Evolutionary conservation across 192 early-diverging fungal genomes (phyloP).

Genomic region (Chytriomyces hyalinus): DNA sequence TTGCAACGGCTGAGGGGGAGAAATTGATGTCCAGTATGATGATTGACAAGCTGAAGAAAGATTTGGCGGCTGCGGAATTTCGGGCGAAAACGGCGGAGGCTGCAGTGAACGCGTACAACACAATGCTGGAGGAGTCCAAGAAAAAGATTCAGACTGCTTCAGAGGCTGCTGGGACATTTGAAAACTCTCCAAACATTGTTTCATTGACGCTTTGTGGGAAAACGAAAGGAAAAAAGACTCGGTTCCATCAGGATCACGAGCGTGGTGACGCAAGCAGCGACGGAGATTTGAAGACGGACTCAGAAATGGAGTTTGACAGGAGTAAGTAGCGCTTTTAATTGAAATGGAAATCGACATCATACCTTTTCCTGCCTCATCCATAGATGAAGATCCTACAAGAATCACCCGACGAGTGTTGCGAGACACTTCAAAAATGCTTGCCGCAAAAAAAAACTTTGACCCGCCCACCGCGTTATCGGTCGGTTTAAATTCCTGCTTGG

Average conservation of each 20-base stretch:
- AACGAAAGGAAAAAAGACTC: constrained; percentile 1
- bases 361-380: not conserved
- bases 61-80: constrained; percentile 14
- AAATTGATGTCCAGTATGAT: not conserved
- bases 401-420: constrained; percentile 35
- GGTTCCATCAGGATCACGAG: no score
- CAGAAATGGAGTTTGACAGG: not conserved
- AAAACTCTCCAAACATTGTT: constrained; percentile 1
- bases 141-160: not conserved
- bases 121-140: not conserved
- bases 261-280: constrained; percentile 12
- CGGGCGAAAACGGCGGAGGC: constrained; percentile 34
- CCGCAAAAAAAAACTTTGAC: constrained; percentile 41
- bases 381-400: constrained; percentile 12
- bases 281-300: not conserved
- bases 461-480: constrained; percentile 37
- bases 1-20: constrained; percentile 25
- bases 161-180: not conserved
- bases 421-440: constrained; percentile 34
- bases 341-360: not conserved
- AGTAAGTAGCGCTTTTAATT: not conserved
- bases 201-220: not conserved
- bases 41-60: constrained; percentile 15
- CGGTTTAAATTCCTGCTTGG: constrained; percentile 25
- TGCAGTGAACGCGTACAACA: constrained; percentile 30